A percentile compares a stretch with the other conserved stretches of the same genome.
phyloP scores from a whole-genome alignment of 768 basidiomycete genomes.

The Termitomyces sp. region DNA sequence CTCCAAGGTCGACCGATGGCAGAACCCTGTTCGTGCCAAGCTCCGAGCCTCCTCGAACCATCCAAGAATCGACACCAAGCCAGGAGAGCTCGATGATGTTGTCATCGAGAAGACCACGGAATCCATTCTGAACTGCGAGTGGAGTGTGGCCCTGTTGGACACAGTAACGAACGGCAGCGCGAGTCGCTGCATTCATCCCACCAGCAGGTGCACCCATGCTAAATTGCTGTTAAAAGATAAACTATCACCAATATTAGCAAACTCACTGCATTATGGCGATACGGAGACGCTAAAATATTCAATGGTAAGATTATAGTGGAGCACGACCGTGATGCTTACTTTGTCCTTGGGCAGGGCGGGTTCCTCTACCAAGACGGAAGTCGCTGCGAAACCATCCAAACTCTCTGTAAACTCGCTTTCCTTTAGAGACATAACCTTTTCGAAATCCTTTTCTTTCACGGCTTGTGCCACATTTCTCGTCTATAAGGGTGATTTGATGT shows the following conservation, averaged over 20 bases:
- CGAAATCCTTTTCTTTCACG: conserved; percentile 79
- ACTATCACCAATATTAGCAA: neutral
- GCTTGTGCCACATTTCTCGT: conserved; percentile 83
- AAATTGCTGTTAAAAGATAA: conserved; percentile 1
- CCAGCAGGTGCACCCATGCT: conserved; percentile 97
- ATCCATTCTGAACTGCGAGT: conserved; percentile 93
- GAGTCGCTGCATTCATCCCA: conserved; percentile 98
- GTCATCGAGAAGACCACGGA: conserved; percentile 91
- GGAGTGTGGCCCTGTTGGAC: conserved; percentile 88
- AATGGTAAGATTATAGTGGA: conserved; percentile 4
- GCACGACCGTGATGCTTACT: conserved; percentile 24
- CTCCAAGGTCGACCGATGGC: conserved; percentile 83
- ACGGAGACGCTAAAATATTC: conserved; percentile 55
- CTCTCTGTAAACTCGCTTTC: conserved; percentile 91
- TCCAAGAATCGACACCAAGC: conserved; percentile 97
- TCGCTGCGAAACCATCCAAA: conserved; percentile 78
- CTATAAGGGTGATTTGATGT: conserved; percentile 29
- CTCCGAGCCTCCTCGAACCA: conserved; percentile 93
- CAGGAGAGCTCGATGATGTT: conserved; percentile 82
- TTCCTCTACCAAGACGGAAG: conserved; percentile 55
- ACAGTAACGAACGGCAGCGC: conserved; percentile 92
- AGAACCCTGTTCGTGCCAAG: conserved; percentile 92
- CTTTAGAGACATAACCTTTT: conserved; percentile 79
- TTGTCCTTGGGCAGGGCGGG: conserved; percentile 46
- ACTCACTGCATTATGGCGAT: conserved; percentile 82